phyloP scores from a whole-genome alignment of 306 rosid genomes.

The Mimosa bimucronata region DNA sequence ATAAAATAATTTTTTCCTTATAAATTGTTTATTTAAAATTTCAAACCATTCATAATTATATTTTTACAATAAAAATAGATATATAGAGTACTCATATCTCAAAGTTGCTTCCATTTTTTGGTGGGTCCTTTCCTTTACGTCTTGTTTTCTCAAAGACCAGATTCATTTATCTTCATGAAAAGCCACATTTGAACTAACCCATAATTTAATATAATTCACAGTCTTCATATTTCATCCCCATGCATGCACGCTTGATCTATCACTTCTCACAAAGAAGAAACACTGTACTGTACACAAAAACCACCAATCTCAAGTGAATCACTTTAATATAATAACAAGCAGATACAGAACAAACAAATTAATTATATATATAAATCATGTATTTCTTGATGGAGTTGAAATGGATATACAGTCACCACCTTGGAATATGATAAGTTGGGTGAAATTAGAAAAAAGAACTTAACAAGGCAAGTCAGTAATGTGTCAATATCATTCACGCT shows the following conservation, averaged over 20 bases:
- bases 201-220: background rate
- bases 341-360: background rate
- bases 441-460: background rate
- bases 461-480: constrained; percentile 5
- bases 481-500: constrained; percentile 18
- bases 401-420: background rate
- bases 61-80: background rate
- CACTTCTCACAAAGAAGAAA: background rate
- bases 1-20: background rate
- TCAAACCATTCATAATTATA: background rate
- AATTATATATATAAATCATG: too few species aligned
- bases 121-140: background rate
- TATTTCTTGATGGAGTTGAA: background rate
- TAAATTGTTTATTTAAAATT: background rate
- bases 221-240: background rate
- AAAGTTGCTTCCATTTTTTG: background rate
- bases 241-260: background rate
- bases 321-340: background rate
- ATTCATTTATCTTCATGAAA: constrained; percentile 28
- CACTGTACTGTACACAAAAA: background rate
- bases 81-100: background rate
- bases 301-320: background rate
- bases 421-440: background rate
- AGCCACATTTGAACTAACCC: constrained; percentile 22
- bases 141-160: background rate